Percentiles rank a stretch among this genome's conserved stretches.
Conservation (phyloP, 768 basidiomycete species). For the Russula sp. region DNA sequence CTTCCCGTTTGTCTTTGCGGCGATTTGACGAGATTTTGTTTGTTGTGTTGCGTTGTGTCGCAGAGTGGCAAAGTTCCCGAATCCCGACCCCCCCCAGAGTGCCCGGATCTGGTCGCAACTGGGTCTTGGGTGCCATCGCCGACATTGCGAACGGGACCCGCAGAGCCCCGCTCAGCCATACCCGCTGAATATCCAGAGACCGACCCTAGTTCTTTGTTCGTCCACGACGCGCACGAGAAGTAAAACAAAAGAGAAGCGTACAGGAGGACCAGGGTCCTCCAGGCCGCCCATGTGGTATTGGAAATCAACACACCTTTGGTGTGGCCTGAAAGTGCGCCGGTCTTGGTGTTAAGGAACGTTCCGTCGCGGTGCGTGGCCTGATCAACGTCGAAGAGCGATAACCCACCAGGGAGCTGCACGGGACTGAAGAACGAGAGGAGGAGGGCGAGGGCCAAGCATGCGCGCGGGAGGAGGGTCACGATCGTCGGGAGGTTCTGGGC, state of each 20-base stretch:
- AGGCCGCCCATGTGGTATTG: no score
- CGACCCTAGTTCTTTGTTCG: no score
- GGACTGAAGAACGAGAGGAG: slow-evolving; percentile 58
- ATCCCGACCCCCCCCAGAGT: slow-evolving; percentile 60
- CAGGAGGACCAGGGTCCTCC: no score
- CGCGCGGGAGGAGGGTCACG: slow-evolving; percentile 72
- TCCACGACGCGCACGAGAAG: no score
- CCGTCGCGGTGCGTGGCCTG: slow-evolving; percentile 51
- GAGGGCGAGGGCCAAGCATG: slow-evolving; percentile 65
- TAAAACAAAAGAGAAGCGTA: no score
- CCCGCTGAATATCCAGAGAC: no score
- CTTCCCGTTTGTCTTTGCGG: slow-evolving; percentile 35
- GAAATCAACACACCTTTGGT: slow-evolving; percentile 57
- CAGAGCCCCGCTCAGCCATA: no score
- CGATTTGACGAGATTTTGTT: not conserved
- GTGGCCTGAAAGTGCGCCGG: slow-evolving; percentile 68
- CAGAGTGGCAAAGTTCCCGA: slow-evolving; percentile 72
- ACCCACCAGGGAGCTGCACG: slow-evolving; percentile 36
- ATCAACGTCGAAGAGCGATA: slow-evolving; percentile 39
- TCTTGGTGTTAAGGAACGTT: slow-evolving; percentile 55
- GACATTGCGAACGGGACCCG: slow-evolving; percentile 47
- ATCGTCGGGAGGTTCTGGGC: slow-evolving; percentile 83
- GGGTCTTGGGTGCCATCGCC: slow-evolving; percentile 80
- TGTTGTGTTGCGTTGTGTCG: slow-evolving; percentile 6
- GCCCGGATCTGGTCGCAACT: slow-evolving; percentile 66